A percentile compares a stretch with the other conserved stretches of the same genome.
phyloP scores from a whole-genome alignment of 202 grass and related monocot species.

The Panicum virgatum region DNA sequence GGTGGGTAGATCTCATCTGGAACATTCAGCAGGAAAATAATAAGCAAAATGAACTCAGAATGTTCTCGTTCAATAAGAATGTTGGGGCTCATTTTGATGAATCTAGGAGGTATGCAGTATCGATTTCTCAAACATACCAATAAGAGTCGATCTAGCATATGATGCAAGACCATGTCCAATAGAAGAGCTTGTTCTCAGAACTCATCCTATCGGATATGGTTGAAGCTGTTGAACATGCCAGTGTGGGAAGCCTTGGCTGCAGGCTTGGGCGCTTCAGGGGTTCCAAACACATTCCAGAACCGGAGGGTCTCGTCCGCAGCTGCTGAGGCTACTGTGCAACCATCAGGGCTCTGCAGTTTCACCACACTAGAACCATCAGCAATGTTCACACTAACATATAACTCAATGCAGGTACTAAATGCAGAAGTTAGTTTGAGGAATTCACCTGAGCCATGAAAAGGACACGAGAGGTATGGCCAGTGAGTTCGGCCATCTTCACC shows the following conservation, averaged over 20 bases:
- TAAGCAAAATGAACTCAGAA: neutral
- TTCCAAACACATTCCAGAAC: conserved; percentile 89
- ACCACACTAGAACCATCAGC: conserved; percentile 34
- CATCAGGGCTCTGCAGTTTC: conserved; percentile 80
- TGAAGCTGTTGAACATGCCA: conserved; percentile 76
- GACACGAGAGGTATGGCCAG: conserved; percentile 81
- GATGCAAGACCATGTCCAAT: neutral
- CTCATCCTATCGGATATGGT: conserved; percentile 61
- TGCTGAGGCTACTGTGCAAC: conserved; percentile 84
- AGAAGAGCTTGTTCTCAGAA: neutral
- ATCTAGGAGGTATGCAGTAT: neutral
- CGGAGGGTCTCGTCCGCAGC: conserved; percentile 85
- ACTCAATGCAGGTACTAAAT: neutral
- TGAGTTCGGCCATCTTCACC: conserved; percentile 90
- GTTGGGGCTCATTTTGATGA: neutral
- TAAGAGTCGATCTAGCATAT: neutral
- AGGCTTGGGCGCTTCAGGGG: conserved; percentile 66
- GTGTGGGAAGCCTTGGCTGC: conserved; percentile 51
- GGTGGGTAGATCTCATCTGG: conserved; percentile 1
- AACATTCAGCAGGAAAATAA: neutral
- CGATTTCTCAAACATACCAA: conserved; percentile 30
- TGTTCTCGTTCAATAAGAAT: neutral
- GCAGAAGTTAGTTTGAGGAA: neutral
- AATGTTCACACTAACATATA: conserved; percentile 26
- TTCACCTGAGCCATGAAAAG: conserved; percentile 91